A percentile compares a stretch with the other conserved stretches of the same genome.
These are phyloP conservation scores for Pseudophaeomoniella oleicola DNA, from an alignment of 2,329 filamentous ascomycete genomes.

Conservation along the genomic window DNA sequence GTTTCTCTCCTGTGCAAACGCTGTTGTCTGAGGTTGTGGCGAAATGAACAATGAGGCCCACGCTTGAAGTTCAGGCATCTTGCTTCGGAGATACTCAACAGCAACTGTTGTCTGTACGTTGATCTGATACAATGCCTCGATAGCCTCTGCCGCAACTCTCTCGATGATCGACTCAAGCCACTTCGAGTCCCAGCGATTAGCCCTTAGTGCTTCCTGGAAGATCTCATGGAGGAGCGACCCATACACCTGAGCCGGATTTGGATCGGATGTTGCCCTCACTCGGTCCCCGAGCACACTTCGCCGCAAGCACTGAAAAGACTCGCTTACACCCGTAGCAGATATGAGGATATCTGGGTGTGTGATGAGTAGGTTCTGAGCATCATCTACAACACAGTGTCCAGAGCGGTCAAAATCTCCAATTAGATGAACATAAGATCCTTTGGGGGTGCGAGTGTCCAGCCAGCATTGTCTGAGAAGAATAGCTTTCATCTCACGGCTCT, in stretches of 20 bases:
- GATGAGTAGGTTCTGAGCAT: slow-evolving; percentile 70
- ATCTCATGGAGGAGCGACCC: slow-evolving; percentile 90
- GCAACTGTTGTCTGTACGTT: slow-evolving; percentile 60
- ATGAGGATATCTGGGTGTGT: slow-evolving; percentile 91
- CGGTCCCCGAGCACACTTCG: slow-evolving; percentile 89
- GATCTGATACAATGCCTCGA: slow-evolving; percentile 83
- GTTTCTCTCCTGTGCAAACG: slow-evolving; percentile 64
- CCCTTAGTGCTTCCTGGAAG: slow-evolving; percentile 77
- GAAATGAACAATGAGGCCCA: slow-evolving; percentile 79
- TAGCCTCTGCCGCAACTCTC: slow-evolving; percentile 45
- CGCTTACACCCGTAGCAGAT: slow-evolving; percentile 80
- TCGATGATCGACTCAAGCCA: slow-evolving; percentile 57
- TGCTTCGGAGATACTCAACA: slow-evolving; percentile 64
- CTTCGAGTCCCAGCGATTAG: slow-evolving; percentile 61
- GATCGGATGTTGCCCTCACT: slow-evolving; percentile 75
- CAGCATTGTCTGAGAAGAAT: slow-evolving; percentile 75
- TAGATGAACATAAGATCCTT: slow-evolving; percentile 69
- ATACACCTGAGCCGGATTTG: slow-evolving; percentile 71
- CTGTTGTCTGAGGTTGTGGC: slow-evolving; percentile 52
- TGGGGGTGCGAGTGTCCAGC: slow-evolving; percentile 63
- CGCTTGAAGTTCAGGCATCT: slow-evolving; percentile 63
- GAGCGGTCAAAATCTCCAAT: slow-evolving; percentile 59
- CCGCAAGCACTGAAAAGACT: slow-evolving; percentile 83
- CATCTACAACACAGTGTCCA: slow-evolving; percentile 69
- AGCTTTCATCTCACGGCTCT: slow-evolving; percentile 47